Percentiles rank a stretch among this genome's conserved stretches.
Evolutionary conservation across 2,329 filamentous ascomycete genomes (phyloP).

Genomic region (Rhynchosporium secalis): DNA sequence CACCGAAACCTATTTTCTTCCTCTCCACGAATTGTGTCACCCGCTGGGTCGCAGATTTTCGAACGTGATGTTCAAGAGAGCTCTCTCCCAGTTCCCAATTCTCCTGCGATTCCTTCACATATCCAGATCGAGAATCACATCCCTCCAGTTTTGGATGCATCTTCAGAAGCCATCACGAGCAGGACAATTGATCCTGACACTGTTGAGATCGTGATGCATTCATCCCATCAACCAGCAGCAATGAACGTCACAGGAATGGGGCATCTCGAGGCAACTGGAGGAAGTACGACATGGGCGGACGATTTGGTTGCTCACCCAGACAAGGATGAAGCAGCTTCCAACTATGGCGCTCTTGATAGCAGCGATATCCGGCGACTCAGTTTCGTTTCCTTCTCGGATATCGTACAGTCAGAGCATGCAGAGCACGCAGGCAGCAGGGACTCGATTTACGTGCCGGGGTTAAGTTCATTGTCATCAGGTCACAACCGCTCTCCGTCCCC

Average conservation of each 20-base stretch:
- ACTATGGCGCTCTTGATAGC: conserved; percentile 75
- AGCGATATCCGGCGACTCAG: conserved; percentile 80
- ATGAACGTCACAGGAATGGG: conserved; percentile 60
- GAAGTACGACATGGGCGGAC: conserved; percentile 38
- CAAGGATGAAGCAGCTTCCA: conserved; percentile 65
- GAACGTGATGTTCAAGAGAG: conserved; percentile 92
- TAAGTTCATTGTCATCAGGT: conserved; percentile 59
- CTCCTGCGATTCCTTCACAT: conserved; percentile 86
- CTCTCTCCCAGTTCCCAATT: conserved; percentile 64
- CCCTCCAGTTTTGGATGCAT: conserved; percentile 85
- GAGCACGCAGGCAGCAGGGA: conserved; percentile 64
- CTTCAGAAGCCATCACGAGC: conserved; percentile 89
- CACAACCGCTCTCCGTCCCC: conserved; percentile 75
- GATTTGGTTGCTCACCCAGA: conserved; percentile 54
- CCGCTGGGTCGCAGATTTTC: conserved; percentile 80
- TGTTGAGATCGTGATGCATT: conserved; percentile 90
- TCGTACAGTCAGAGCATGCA: conserved; percentile 82
- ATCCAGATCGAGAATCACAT: conserved; percentile 95
- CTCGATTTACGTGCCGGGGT: conserved; percentile 66
- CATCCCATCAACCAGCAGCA: conserved; percentile 76
- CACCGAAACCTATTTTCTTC: conserved; percentile 62
- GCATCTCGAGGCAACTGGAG: conserved; percentile 41
- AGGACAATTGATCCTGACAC: conserved; percentile 79
- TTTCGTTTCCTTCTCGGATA: conserved; percentile 96
- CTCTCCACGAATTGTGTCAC: conserved; percentile 75